Evolutionary conservation across 78 protist genomes (phyloP).

Genomic region (Capsaspora owczarzaki): DNA sequence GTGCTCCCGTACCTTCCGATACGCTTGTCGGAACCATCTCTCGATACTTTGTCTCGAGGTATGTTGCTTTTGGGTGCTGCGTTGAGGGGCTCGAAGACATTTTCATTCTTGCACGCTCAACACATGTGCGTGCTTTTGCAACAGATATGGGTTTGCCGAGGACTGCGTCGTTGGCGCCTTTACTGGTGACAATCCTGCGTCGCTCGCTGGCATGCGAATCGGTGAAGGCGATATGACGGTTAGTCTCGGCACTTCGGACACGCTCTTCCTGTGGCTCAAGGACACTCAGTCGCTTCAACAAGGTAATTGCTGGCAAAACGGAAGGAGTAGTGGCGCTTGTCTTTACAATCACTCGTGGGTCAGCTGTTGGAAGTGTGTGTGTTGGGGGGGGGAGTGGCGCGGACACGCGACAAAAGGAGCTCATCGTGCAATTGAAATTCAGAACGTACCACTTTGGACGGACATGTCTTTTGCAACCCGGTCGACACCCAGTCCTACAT

Average conservation of each 20-base stretch:
- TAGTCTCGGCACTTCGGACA: conserved; percentile 19
- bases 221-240: conserved; percentile 2
- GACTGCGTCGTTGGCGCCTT: not conserved
- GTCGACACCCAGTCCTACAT: not conserved
- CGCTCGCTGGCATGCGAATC: conserved; percentile 5
- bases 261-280: not conserved
- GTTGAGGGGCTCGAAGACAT: too few species aligned
- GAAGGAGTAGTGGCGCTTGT: too few species aligned
- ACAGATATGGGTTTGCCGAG: not conserved
- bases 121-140: too few species aligned
- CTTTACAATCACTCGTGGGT: too few species aligned
- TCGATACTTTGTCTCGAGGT: not conserved
- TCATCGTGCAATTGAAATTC: too few species aligned
- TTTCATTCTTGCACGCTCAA: too few species aligned
- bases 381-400: too few species aligned
- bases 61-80: too few species aligned
- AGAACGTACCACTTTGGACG: too few species aligned
- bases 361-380: too few species aligned
- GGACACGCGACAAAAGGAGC: too few species aligned
- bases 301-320: too few species aligned
- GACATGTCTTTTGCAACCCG: conserved; percentile 14
- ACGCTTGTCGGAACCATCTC: not conserved
- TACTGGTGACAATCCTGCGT: conserved; percentile 25
- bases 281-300: not conserved
- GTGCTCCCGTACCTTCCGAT: not conserved